Evolutionary conservation across 2,329 filamentous ascomycete genomes (phyloP).

Genomic region (Fusarium keratoplasticum): DNA sequence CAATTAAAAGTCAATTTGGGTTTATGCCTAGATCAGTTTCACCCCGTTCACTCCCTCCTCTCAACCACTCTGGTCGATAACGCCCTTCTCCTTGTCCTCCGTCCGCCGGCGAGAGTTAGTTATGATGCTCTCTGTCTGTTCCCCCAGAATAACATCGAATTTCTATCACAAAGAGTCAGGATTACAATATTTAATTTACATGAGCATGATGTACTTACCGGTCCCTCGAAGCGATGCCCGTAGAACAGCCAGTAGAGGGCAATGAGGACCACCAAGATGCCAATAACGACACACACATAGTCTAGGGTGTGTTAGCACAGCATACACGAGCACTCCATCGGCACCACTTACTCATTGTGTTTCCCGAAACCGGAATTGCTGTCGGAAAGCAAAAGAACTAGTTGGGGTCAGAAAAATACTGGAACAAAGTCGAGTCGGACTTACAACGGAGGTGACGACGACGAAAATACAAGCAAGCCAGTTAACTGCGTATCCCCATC

Average conservation of each 20-base stretch:
- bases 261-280: conserved; percentile 41
- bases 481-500: conserved; percentile 12
- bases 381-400: conserved; percentile 31
- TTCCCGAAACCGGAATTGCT: conserved; percentile 15
- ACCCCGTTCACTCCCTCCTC: not conserved
- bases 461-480: conserved; percentile 18
- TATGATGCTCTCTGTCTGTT: not conserved
- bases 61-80: not conserved
- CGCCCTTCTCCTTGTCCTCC: not conserved
- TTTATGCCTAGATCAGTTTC: not conserved
- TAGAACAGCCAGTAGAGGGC: conserved; percentile 19
- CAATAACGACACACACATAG: conserved; percentile 51
- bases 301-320: conserved; percentile 32
- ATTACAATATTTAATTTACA: fast-evolving
- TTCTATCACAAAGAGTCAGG: conserved; percentile 4
- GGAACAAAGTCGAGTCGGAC: not conserved
- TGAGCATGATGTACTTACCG: conserved; percentile 1
- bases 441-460: conserved; percentile 14
- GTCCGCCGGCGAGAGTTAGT: not conserved
- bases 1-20: not conserved
- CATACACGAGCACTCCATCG: no score
- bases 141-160: conserved; percentile 15
- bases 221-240: conserved; percentile 15
- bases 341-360: conserved; percentile 18
- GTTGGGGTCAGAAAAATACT: not conserved